Conservation (phyloP, 164 flowering plant genomes). For the Tinospora cordifolia region DNA sequence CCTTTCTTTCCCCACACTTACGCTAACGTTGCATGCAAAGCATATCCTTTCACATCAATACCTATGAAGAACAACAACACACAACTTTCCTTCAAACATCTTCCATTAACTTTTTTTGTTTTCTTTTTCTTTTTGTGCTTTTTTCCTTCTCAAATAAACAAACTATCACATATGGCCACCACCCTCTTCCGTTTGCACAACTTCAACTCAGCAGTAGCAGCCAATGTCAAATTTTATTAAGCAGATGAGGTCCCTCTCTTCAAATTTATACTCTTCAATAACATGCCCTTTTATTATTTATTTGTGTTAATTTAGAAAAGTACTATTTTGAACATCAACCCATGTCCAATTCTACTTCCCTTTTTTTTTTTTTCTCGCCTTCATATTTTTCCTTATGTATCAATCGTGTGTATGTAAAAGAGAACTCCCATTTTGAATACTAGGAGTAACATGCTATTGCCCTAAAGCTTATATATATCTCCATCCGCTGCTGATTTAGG, state of each 20-base stretch:
- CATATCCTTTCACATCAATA: slow-evolving; percentile 13
- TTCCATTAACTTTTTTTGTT: neutral
- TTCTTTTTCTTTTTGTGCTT: too few species aligned
- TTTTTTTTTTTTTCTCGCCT: too few species aligned
- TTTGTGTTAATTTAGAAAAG: neutral
- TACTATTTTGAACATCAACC: neutral
- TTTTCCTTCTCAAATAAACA: slow-evolving; percentile 16
- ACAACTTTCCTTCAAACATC: slow-evolving; percentile 7
- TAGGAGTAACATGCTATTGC: too few species aligned
- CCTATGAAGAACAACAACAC: slow-evolving; percentile 2
- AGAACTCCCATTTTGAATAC: too few species aligned
- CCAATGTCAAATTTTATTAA: slow-evolving; percentile 22
- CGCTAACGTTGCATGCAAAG: slow-evolving; percentile 24
- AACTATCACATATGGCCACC: neutral
- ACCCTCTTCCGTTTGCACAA: neutral
- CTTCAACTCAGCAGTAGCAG: neutral
- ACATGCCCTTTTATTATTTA: neutral
- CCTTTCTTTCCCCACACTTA: neutral
- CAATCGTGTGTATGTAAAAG: too few species aligned
- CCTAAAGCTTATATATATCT: neutral
- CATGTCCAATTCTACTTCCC: too few species aligned
- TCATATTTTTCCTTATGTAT: too few species aligned
- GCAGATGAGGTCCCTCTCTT: slow-evolving; percentile 32
- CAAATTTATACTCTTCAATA: neutral
- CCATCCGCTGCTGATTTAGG: slow-evolving; percentile 18